Conservation (phyloP, 1,139 yeast genomes). For the Sugiyamaella neomexicana region DNA sequence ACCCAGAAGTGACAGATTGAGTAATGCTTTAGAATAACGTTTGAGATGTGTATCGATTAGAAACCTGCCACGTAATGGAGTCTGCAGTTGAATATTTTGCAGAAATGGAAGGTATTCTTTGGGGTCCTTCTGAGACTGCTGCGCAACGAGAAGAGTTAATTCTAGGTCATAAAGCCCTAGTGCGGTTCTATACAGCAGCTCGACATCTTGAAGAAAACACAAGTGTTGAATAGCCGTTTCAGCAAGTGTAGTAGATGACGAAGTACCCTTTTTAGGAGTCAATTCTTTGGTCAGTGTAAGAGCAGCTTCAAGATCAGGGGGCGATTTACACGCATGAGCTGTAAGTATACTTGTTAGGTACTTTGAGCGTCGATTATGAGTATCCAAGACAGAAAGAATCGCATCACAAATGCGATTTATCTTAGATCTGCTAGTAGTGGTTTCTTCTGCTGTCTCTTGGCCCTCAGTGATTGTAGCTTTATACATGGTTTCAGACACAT, state of each 20-base stretch:
- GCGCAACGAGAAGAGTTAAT: slow-evolving; percentile 81
- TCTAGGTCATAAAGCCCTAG: slow-evolving; percentile 81
- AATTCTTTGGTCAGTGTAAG: slow-evolving; percentile 56
- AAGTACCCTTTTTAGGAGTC: slow-evolving; percentile 20
- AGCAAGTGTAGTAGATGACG: slow-evolving; percentile 37
- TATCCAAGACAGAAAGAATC: slow-evolving; percentile 55
- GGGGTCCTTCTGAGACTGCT: slow-evolving; percentile 96
- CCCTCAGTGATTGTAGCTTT: slow-evolving; percentile 55
- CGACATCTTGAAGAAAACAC: slow-evolving; percentile 89
- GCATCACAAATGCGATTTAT: slow-evolving; percentile 77
- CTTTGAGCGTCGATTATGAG: slow-evolving; percentile 30
- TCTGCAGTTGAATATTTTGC: slow-evolving; percentile 70
- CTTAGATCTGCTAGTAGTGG: slow-evolving; percentile 42
- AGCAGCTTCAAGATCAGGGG: slow-evolving; percentile 80
- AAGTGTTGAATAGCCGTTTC: slow-evolving; percentile 69
- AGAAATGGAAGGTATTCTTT: slow-evolving; percentile 93
- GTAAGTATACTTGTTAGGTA: slow-evolving; percentile 82
- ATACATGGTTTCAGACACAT: slow-evolving; percentile 81
- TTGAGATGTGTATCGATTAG: slow-evolving; percentile 78
- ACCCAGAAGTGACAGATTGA: slow-evolving; percentile 58
- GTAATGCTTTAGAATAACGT: slow-evolving; percentile 65
- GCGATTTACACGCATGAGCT: slow-evolving; percentile 88
- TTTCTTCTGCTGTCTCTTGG: not conserved
- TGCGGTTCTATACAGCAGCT: slow-evolving; percentile 73
- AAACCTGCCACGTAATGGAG: slow-evolving; percentile 66